Percentiles rank a stretch among this genome's conserved stretches.
These are phyloP conservation scores for Boletus rubropictus DNA, from an alignment of 768 basidiomycete genomes.

Conservation along the genomic window DNA sequence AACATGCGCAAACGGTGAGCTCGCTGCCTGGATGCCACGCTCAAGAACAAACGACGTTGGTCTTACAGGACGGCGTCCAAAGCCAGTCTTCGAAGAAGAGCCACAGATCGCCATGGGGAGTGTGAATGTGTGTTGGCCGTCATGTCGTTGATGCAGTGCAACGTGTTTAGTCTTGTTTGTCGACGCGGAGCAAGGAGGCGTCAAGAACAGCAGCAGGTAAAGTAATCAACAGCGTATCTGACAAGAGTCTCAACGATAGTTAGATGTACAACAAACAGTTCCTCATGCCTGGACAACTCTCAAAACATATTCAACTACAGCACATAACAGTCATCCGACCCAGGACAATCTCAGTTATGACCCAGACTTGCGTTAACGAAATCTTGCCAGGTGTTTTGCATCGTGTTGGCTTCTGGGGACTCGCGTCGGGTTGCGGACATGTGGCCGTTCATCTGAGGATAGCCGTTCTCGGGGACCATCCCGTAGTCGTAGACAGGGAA, in stretches of 20 bases:
- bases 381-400: slow-evolving; percentile 61
- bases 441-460: slow-evolving; percentile 37
- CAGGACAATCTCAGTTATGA: slow-evolving; percentile 9
- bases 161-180: slow-evolving; percentile 24
- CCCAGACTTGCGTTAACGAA: slow-evolving; percentile 39
- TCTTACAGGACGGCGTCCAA: slow-evolving; percentile 40
- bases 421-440: slow-evolving; percentile 32
- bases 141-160: slow-evolving; percentile 1
- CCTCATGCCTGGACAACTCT: slow-evolving; percentile 1
- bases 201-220: slow-evolving; percentile 20
- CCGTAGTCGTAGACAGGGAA: slow-evolving; percentile 75
- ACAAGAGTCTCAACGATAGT: slow-evolving; percentile 7
- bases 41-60: background rate
- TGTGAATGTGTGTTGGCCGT: background rate
- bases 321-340: slow-evolving; percentile 10
- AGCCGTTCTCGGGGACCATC: slow-evolving; percentile 28
- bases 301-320: slow-evolving; percentile 9
- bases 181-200: background rate
- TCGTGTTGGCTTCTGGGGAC: slow-evolving; percentile 52
- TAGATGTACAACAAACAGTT: slow-evolving; percentile 16
- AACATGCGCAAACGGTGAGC: slow-evolving; percentile 14
- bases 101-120: slow-evolving; percentile 53
- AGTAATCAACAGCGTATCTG: slow-evolving; percentile 4
- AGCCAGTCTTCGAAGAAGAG: slow-evolving; percentile 46
- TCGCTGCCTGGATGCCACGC: slow-evolving; percentile 7